Percentiles rank a stretch among this genome's conserved stretches.
phyloP scores from a whole-genome alignment of 2,329 filamentous ascomycete species.

The Lithohypha guttulata region DNA sequence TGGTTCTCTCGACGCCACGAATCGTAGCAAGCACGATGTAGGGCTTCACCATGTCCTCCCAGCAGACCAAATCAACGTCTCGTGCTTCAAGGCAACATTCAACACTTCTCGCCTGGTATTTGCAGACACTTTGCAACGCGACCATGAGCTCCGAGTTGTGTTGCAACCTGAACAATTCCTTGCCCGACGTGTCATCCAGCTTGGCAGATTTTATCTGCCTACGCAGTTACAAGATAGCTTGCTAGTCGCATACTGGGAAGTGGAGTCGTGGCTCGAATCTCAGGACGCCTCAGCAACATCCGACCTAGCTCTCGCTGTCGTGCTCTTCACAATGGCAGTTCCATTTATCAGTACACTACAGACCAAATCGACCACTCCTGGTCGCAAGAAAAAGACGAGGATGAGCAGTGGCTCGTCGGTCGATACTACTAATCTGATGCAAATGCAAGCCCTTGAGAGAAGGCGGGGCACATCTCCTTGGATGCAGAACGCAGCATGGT shows the following conservation, averaged over 20 bases:
- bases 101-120: slow-evolving; percentile 55
- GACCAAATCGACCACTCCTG: slow-evolving; percentile 22
- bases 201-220: slow-evolving; percentile 55
- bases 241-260: slow-evolving; percentile 62
- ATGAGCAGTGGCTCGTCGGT: slow-evolving; percentile 38
- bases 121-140: slow-evolving; percentile 48
- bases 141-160: slow-evolving; percentile 57
- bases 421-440: slow-evolving; percentile 30
- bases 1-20: slow-evolving; percentile 48
- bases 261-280: slow-evolving; percentile 54
- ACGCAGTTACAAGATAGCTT: slow-evolving; percentile 49
- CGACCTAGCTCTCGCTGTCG: slow-evolving; percentile 55
- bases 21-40: slow-evolving; percentile 40
- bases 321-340: slow-evolving; percentile 55
- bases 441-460: slow-evolving; percentile 39
- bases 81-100: slow-evolving; percentile 27
- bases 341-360: slow-evolving; percentile 40
- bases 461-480: slow-evolving; percentile 33
- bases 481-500: slow-evolving; percentile 55
- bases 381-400: slow-evolving; percentile 34
- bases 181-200: slow-evolving; percentile 49
- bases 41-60: slow-evolving; percentile 15
- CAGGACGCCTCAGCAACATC: slow-evolving; percentile 39
- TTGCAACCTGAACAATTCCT: slow-evolving; percentile 55
- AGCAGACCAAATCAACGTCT: slow-evolving; percentile 14